These are phyloP conservation scores for Parietaria judaica DNA, from an alignment of 306 rosid species.

Conservation along the genomic window DNA sequence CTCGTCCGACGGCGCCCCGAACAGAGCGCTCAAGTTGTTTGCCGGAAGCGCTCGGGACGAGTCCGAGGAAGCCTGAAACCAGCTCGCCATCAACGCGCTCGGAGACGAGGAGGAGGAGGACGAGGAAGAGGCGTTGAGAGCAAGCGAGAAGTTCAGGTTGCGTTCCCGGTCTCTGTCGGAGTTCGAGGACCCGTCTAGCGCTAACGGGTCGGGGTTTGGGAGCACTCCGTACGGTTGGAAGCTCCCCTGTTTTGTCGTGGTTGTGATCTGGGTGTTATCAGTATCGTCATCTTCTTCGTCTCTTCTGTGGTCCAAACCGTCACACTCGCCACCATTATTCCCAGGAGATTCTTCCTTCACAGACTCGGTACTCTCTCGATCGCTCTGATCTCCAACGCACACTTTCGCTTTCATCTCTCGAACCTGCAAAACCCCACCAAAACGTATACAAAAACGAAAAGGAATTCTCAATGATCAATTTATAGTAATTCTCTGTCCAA, in stretches of 20 bases:
- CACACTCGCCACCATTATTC: slow-evolving; percentile 18
- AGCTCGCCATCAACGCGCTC: slow-evolving; percentile 27
- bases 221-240: slow-evolving; percentile 3
- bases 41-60: slow-evolving; percentile 24
- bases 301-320: slow-evolving; percentile 13
- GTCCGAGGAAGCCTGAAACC: slow-evolving; percentile 34
- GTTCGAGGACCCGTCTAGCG: slow-evolving; percentile 24
- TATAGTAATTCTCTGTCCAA: too few species aligned
- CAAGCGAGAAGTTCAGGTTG: slow-evolving; percentile 27
- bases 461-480: background rate
- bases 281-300: background rate
- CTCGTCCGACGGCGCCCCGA: slow-evolving; percentile 27
- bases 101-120: slow-evolving; percentile 18
- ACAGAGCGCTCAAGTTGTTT: slow-evolving; percentile 31
- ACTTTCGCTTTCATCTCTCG: slow-evolving; percentile 39
- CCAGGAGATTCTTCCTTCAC: slow-evolving; percentile 33
- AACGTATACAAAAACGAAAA: background rate
- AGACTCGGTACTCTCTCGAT: slow-evolving; percentile 19
- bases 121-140: slow-evolving; percentile 20
- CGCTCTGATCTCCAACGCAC: slow-evolving; percentile 16
- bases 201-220: background rate
- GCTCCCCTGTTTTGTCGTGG: slow-evolving; percentile 6
- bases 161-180: slow-evolving; percentile 29
- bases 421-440: slow-evolving; percentile 29
- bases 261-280: background rate